A percentile compares a stretch with the other conserved stretches of the same genome.
These are phyloP conservation scores for Sphaerobolus stellatus DNA, from an alignment of 1,284 basidiomycete genomes.

Conservation along the genomic window DNA sequence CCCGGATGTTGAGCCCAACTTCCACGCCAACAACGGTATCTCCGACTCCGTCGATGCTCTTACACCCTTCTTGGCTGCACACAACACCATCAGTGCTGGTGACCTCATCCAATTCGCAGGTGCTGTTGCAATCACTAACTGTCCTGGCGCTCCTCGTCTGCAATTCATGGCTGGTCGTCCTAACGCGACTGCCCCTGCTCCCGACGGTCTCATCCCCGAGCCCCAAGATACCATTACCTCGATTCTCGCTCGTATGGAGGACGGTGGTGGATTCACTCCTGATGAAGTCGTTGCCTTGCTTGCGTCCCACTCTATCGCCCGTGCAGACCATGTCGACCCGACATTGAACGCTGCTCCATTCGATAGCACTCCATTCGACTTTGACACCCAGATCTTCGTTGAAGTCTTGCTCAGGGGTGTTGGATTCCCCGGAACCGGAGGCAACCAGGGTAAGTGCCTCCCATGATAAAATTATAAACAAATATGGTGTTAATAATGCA, in stretches of 20 bases:
- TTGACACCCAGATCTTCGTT: conserved; percentile 33
- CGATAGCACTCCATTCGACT: conserved; percentile 28
- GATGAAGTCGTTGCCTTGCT: conserved; percentile 27
- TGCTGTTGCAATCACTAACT: conserved; percentile 28
- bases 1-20: background rate
- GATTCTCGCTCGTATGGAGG: conserved; percentile 26
- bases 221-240: conserved; percentile 21
- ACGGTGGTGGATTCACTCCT: conserved; percentile 25
- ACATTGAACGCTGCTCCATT: conserved; percentile 24
- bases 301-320: conserved; percentile 16
- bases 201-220: conserved; percentile 22
- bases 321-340: conserved; percentile 5
- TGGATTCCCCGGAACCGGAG: conserved; percentile 16
- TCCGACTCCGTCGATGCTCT: conserved; percentile 22
- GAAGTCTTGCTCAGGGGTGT: conserved; percentile 25
- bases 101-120: conserved; percentile 29
- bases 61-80: conserved; percentile 16
- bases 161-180: conserved; percentile 28
- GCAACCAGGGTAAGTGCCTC: background rate
- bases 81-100: conserved; percentile 1
- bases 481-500: background rate
- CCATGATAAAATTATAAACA: background rate
- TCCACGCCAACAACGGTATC: conserved; percentile 26
- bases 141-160: conserved; percentile 27
- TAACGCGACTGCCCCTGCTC: conserved; percentile 18